Percentiles rank a stretch among this genome's conserved stretches.
Evolutionary conservation across 345 rosid genomes (phyloP).

Genomic region (Melastoma malabathricum): DNA sequence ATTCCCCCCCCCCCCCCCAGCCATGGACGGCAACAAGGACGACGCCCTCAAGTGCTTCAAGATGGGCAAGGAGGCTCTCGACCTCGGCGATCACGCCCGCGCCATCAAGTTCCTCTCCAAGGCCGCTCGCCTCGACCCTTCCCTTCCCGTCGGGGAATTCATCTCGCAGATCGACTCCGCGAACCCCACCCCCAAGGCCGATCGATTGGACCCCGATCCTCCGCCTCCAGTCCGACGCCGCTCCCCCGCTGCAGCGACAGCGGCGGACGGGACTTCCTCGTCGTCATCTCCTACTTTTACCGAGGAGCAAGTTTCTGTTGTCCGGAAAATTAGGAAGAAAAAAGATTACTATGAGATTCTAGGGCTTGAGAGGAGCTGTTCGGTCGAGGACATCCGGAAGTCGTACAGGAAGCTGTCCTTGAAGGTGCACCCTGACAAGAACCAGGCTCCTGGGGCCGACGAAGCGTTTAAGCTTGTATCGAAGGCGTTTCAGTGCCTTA

Average conservation of each 20-base stretch:
- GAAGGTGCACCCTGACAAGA: slow-evolving; percentile 95
- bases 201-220: slow-evolving; percentile 19
- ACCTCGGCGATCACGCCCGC: slow-evolving; percentile 66
- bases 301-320: slow-evolving; percentile 64
- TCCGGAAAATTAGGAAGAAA: slow-evolving; percentile 59
- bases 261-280: slow-evolving; percentile 16
- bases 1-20: background rate
- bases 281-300: slow-evolving; percentile 22
- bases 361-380: slow-evolving; percentile 50
- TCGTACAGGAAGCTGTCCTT: slow-evolving; percentile 76
- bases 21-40: slow-evolving; percentile 91
- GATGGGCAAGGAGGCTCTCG: slow-evolving; percentile 63
- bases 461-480: slow-evolving; percentile 83
- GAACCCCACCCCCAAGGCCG: no score
- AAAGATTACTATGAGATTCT: slow-evolving; percentile 79
- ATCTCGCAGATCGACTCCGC: slow-evolving; percentile 12
- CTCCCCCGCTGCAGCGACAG: slow-evolving; percentile 4
- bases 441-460: slow-evolving; percentile 86
- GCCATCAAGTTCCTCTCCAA: slow-evolving; percentile 66
- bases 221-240: slow-evolving; percentile 46
- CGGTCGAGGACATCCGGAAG: slow-evolving; percentile 74
- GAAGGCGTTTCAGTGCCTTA: slow-evolving; percentile 84
- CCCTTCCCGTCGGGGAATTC: slow-evolving; percentile 34
- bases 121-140: slow-evolving; percentile 91
- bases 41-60: slow-evolving; percentile 77